phyloP scores from a whole-genome alignment of 2,329 filamentous ascomycete genomes.

The Xylariales sp. region DNA sequence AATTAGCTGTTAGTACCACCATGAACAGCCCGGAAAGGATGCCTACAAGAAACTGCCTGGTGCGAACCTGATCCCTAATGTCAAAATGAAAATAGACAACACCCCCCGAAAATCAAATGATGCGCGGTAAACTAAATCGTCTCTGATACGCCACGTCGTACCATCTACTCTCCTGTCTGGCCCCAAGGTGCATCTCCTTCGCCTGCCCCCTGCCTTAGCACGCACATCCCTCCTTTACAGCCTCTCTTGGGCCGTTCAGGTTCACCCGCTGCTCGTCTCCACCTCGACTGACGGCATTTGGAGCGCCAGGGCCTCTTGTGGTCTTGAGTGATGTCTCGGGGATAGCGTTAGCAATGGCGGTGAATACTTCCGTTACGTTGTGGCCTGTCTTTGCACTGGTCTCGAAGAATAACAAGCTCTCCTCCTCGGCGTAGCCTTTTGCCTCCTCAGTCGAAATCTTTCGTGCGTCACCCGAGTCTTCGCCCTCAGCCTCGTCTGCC shows the following conservation, averaged over 20 bases:
- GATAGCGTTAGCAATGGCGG: slow-evolving; percentile 95
- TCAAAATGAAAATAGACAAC: too few species aligned
- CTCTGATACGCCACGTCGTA: too few species aligned
- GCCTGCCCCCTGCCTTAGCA: slow-evolving; percentile 57
- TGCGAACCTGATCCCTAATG: too few species aligned
- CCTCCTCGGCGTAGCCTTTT: slow-evolving; percentile 89
- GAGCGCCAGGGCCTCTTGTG: slow-evolving; percentile 64
- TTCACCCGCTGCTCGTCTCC: slow-evolving; percentile 76
- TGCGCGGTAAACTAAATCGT: too few species aligned
- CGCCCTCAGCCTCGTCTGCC: slow-evolving; percentile 47
- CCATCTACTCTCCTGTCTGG: too few species aligned
- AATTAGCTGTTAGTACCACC: too few species aligned
- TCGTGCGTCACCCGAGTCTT: slow-evolving; percentile 68
- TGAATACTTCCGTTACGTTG: slow-evolving; percentile 95
- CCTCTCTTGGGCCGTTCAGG: slow-evolving; percentile 68
- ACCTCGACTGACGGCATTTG: slow-evolving; percentile 53
- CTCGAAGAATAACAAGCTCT: slow-evolving; percentile 92
- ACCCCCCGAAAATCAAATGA: too few species aligned
- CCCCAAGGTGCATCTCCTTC: too few species aligned
- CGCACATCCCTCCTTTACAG: slow-evolving; percentile 87
- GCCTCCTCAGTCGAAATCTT: slow-evolving; percentile 91
- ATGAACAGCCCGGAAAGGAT: too few species aligned
- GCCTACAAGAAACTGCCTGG: too few species aligned
- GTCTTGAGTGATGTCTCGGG: slow-evolving; percentile 95
- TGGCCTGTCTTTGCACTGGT: slow-evolving; percentile 95